Percentiles rank a stretch among this genome's conserved stretches.
Conservation (phyloP, 2,329 filamentous ascomycete species). For the Calonectria honghensis region DNA sequence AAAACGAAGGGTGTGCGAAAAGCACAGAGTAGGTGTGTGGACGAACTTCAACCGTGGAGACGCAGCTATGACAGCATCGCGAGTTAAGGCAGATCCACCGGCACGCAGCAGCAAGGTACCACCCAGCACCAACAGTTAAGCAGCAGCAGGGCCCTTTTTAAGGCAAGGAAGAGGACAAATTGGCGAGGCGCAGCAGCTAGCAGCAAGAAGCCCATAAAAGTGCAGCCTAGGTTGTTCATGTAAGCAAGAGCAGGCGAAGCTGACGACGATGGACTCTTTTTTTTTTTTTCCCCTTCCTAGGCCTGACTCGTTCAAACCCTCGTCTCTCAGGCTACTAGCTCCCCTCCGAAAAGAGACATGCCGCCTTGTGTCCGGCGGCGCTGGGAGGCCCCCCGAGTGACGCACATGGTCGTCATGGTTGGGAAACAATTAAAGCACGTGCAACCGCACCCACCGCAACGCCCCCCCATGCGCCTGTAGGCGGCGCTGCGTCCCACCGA, state of each 20-base stretch:
- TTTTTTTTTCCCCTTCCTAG: constrained; percentile 6
- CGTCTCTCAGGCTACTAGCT: constrained; percentile 37
- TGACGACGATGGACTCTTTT: constrained; percentile 23
- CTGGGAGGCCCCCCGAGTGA: constrained; percentile 45
- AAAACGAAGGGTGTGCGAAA: background rate
- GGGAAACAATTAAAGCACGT: constrained; percentile 48
- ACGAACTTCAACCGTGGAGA: constrained; percentile 19
- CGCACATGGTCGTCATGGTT: constrained; percentile 59
- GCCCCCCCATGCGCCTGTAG: background rate
- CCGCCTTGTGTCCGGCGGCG: background rate
- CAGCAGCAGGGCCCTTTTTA: constrained; percentile 14
- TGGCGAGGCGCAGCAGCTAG: background rate
- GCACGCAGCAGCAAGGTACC: constrained; percentile 26
- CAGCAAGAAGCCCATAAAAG: background rate
- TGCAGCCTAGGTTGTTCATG: background rate
- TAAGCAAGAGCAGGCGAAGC: constrained; percentile 3
- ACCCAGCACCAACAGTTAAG: constrained; percentile 16
- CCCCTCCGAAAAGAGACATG: constrained; percentile 39
- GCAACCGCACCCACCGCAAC: constrained; percentile 32
- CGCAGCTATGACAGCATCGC: constrained; percentile 41
- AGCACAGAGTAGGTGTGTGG: background rate
- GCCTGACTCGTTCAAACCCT: background rate
- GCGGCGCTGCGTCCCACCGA: background rate
- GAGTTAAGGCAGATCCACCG: constrained; percentile 18
- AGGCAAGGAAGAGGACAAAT: background rate